Conservation (phyloP, 73 alveolate genomes). For the Uronychia setigera region DNA sequence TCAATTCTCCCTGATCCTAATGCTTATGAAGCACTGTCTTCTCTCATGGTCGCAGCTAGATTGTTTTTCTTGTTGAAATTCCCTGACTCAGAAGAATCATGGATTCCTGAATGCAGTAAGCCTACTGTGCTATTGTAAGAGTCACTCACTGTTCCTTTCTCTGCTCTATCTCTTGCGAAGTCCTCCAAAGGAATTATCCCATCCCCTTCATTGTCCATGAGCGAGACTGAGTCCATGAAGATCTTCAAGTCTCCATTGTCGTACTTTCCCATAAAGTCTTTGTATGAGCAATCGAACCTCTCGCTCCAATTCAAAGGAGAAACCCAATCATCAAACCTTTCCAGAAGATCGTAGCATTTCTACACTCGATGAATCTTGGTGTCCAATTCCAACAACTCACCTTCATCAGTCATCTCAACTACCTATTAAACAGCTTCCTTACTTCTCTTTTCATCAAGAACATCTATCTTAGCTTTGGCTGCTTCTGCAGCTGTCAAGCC, state of each 20-base stretch:
- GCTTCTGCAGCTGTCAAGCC: constrained; percentile 34
- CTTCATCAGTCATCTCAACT: constrained; percentile 6
- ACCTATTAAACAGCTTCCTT: not conserved
- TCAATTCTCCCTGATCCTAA: too few species aligned
- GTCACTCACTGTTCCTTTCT: too few species aligned
- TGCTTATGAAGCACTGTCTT: too few species aligned
- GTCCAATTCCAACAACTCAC: not conserved
- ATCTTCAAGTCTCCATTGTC: constrained; percentile 27
- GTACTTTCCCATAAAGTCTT: constrained; percentile 6
- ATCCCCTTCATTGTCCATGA: too few species aligned
- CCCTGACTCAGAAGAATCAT: too few species aligned
- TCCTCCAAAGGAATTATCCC: too few species aligned
- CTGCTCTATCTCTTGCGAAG: too few species aligned
- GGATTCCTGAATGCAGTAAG: too few species aligned
- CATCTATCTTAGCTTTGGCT: constrained; percentile 22
- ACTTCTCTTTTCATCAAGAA: constrained; percentile 19
- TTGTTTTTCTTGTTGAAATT: too few species aligned
- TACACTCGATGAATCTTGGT: constrained; percentile 6
- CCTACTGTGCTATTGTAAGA: too few species aligned
- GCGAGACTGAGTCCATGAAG: constrained; percentile 45
- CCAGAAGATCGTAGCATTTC: not conserved
- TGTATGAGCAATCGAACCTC: constrained; percentile 15
- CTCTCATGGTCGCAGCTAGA: too few species aligned
- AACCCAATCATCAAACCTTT: constrained; percentile 13
- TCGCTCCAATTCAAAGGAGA: constrained; percentile 10